Conservation (phyloP, 2,329 filamentous ascomycete genomes). For the Phaeosphaeria sp. region DNA sequence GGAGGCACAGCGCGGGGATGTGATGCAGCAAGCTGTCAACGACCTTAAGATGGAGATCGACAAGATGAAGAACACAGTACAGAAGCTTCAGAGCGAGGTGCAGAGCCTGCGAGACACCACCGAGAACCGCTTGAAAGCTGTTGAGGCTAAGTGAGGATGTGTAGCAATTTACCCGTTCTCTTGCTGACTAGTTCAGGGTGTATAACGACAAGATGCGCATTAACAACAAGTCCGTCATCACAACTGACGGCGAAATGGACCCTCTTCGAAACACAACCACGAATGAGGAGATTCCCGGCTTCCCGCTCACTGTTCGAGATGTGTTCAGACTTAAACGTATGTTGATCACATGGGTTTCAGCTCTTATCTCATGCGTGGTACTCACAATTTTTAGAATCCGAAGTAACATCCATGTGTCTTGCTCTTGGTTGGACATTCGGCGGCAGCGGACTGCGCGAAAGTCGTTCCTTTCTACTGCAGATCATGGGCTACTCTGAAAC, state of each 20-base stretch:
- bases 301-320: no score
- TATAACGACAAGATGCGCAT: neutral
- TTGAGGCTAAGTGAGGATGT: neutral
- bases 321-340: no score
- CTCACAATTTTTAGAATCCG: no score
- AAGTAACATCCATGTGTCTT: no score
- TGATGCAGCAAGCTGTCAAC: neutral
- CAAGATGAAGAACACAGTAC: neutral
- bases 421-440: no score
- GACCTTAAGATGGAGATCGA: neutral
- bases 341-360: no score
- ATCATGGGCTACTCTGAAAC: no score
- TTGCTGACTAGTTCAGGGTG: neutral
- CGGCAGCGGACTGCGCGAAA: no score
- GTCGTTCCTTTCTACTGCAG: no score
- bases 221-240: neutral
- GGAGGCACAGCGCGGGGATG: neutral
- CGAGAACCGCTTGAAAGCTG: neutral
- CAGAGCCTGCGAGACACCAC: neutral
- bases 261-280: neutral
- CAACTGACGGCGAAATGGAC: no score
- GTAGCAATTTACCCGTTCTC: neutral
- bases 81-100: neutral
- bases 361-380: no score
- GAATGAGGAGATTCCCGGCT: neutral